Conservation (phyloP, 75 land plant species). For the Gnetum montanum region DNA sequence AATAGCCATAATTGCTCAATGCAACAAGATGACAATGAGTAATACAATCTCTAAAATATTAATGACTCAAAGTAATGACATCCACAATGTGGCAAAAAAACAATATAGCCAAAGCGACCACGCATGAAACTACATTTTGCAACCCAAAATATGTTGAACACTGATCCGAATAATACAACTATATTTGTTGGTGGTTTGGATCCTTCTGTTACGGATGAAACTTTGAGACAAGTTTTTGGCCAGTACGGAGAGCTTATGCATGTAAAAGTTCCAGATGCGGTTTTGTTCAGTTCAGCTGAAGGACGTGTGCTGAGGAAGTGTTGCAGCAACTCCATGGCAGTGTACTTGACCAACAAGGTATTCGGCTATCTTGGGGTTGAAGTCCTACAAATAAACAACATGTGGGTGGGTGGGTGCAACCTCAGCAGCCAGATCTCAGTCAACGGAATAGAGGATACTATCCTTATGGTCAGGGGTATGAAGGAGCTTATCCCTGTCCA, state of each 20-base stretch:
- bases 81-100: too few species aligned
- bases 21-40: too few species aligned
- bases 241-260: conserved; percentile 84
- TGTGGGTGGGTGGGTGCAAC: conserved; percentile 13
- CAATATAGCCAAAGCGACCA: too few species aligned
- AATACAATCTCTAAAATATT: too few species aligned
- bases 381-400: conserved; percentile 78
- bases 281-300: conserved; percentile 66
- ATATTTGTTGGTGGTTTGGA: conserved; percentile 88
- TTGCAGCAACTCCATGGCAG: conserved; percentile 74
- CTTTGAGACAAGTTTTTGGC: conserved; percentile 54
- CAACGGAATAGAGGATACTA: conserved; percentile 51
- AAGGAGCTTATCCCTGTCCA: conserved; percentile 41
- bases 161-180: conserved; percentile 80
- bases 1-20: too few species aligned
- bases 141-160: too few species aligned
- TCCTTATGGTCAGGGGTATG: conserved; percentile 53
- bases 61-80: too few species aligned
- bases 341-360: conserved; percentile 67
- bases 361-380: conserved; percentile 91
- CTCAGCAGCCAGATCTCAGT: conserved; percentile 31
- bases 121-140: too few species aligned
- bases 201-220: conserved; percentile 75
- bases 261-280: conserved; percentile 93
- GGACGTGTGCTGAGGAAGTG: conserved; percentile 66